Evolutionary conservation across 345 rosid genomes (phyloP), one percentile per base, ranked within the genome.

Genomic region (Citrus reticulata): DNA sequence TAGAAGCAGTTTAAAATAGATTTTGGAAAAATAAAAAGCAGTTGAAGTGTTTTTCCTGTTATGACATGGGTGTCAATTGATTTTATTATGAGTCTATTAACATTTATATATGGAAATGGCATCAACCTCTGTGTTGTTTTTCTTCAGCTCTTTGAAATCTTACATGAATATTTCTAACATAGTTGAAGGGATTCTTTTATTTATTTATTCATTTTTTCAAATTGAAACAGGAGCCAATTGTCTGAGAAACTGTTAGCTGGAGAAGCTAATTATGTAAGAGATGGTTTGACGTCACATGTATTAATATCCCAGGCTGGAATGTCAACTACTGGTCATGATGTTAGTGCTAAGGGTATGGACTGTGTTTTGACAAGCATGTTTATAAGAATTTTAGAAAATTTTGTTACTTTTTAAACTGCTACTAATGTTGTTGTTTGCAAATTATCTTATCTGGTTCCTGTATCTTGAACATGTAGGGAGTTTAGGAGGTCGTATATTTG

Each of bases 401-500:
- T 57, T 79, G 1, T 30, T 22, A 3, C 60, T 40, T 54, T 25
- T 11, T 40, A 25, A 24, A 46, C 5, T 29, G 71, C 49, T 32
- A 65, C 68, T 57, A 10, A 64, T 80, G n/a, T 27, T 68, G n/a
- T 0, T 10, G 14, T 13, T 58, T 2, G 19, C 37, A 34, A 5
- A 5, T 32, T 4, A 16, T 10, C 75, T 20, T 20, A 61, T 30
- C 63, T 66, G 9, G 46, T 37, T 49, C 70, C 55, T 77, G 39
- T 14, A 60, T 62, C 76, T 34, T 79, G 59, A 79, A 77, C 74
- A 54, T 77, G 78, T 74, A 66, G 83, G 84, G 55, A 86, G 70
- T 34, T 80, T 77, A 68, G 76, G 78, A 60, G 88, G 82, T 82
- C 85, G 94, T n/a, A 77, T 92, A 60, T 91, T 83, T 79, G 97